These are phyloP conservation scores for Phaeotremella skinneri DNA, from an alignment of 768 basidiomycete species.

Conservation along the genomic window DNA sequence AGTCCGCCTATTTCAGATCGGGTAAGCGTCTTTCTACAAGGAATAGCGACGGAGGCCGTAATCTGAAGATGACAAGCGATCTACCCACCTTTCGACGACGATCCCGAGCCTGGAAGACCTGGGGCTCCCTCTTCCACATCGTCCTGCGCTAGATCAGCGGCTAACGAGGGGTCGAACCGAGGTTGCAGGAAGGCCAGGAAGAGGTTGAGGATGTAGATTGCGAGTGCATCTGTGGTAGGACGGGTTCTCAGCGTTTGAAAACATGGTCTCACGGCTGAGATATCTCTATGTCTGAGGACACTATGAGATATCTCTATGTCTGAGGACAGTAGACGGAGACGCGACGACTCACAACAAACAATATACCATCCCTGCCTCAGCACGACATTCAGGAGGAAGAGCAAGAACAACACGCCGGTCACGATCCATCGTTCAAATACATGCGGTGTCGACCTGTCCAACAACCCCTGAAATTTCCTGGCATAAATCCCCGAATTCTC, in stretches of 20 bases:
- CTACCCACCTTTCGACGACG: slow-evolving; percentile 45
- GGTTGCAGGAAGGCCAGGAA: slow-evolving; percentile 97
- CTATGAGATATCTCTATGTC: neutral
- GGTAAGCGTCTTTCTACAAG: neutral
- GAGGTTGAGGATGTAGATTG: slow-evolving; percentile 92
- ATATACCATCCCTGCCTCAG: slow-evolving; percentile 96
- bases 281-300: slow-evolving; percentile 57
- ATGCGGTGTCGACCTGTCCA: slow-evolving; percentile 92
- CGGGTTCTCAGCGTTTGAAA: no score
- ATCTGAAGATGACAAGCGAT: slow-evolving; percentile 3
- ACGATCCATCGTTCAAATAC: slow-evolving; percentile 83
- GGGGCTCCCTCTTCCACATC: slow-evolving; percentile 91
- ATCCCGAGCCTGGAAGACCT: slow-evolving; percentile 51
- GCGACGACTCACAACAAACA: slow-evolving; percentile 59
- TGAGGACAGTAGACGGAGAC: neutral
- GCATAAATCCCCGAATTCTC: slow-evolving; percentile 43
- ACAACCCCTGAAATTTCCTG: slow-evolving; percentile 67
- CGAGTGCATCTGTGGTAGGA: slow-evolving; percentile 68
- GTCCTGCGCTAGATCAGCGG: slow-evolving; percentile 87
- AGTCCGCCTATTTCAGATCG: slow-evolving; percentile 36
- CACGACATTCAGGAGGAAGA: slow-evolving; percentile 84
- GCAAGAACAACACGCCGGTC: slow-evolving; percentile 64
- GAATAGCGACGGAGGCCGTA: neutral
- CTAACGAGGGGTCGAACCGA: slow-evolving; percentile 92
- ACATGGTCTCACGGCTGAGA: slow-evolving; percentile 51